These are phyloP conservation scores for Tillandsia fasciculata DNA, from an alignment of 176 grass and related monocot species.

Conservation along the genomic window DNA sequence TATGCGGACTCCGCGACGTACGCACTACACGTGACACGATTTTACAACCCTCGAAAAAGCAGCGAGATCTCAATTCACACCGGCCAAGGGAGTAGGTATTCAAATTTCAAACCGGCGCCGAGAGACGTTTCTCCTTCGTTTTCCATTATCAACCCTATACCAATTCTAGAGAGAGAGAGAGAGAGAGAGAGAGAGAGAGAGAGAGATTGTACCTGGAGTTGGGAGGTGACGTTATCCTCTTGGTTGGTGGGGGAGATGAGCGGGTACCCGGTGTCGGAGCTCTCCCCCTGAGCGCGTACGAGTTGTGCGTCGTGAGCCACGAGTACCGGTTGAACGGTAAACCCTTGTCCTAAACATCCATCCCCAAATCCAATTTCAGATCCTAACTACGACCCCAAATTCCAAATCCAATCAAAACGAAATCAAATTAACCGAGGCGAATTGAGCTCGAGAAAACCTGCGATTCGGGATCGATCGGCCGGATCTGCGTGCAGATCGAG, in stretches of 20 bases:
- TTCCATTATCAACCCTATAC: too few relatives aligned
- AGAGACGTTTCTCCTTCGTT: too few relatives aligned
- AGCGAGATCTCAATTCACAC: too few relatives aligned
- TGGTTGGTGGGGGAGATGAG: conserved; percentile 71
- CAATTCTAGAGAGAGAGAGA: background rate
- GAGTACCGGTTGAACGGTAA: conserved; percentile 70
- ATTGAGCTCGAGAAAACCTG: conserved; percentile 10
- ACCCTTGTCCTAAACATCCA: conserved; percentile 14
- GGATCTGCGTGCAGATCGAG: conserved; percentile 3
- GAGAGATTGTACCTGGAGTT: conserved; percentile 49
- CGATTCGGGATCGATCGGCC: conserved; percentile 33
- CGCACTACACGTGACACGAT: too few relatives aligned
- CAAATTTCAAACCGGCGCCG: too few relatives aligned
- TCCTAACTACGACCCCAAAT: background rate
- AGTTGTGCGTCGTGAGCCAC: conserved; percentile 98
- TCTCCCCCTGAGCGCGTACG: conserved; percentile 47
- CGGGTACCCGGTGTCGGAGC: conserved; percentile 31
- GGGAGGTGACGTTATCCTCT: conserved; percentile 54
- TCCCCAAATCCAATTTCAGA: background rate
- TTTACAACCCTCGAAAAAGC: too few relatives aligned
- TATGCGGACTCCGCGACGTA: too few relatives aligned
- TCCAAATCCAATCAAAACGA: background rate
- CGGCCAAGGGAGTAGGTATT: too few relatives aligned
- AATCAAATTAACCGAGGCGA: background rate
- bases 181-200: conserved; percentile 8